Evolutionary conservation across 208 protist species (phyloP).

Genomic region (Leishmania mexicana): DNA sequence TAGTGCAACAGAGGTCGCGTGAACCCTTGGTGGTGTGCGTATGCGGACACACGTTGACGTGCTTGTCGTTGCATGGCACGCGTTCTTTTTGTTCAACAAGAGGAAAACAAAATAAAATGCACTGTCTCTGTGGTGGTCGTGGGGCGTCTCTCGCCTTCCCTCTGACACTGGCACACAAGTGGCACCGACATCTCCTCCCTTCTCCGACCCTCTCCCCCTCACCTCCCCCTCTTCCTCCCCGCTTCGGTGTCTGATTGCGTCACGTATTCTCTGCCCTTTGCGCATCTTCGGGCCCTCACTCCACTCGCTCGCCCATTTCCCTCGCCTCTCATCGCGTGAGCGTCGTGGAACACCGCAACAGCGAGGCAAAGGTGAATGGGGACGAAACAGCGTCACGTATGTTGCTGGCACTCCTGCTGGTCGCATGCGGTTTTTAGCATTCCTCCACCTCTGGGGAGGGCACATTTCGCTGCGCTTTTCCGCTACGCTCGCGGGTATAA

Average conservation of each 20-base stretch:
- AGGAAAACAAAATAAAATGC: background rate
- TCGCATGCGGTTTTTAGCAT: background rate
- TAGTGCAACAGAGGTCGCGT: background rate
- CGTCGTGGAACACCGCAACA: too few relatives aligned
- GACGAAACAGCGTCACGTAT: background rate
- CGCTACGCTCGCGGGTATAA: background rate
- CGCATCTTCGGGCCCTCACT: background rate
- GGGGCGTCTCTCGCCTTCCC: background rate
- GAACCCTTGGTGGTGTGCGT: background rate
- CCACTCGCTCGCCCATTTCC: too few relatives aligned
- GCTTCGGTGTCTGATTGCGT: too few relatives aligned
- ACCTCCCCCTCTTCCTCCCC: background rate
- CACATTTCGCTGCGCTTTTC: background rate
- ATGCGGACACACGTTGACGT: background rate
- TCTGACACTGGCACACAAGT: background rate
- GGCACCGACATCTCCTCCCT: background rate
- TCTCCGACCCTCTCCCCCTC: background rate
- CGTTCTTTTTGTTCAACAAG: too few relatives aligned
- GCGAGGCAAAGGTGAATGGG: background rate
- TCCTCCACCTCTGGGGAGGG: background rate
- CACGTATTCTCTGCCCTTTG: background rate
- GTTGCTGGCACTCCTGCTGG: background rate
- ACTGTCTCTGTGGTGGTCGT: background rate
- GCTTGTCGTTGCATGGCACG: background rate
- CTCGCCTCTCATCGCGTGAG: too few relatives aligned